phyloP scores from a whole-genome alignment of 2,329 filamentous ascomycete genomes.

The Stachybotrys elegans region DNA sequence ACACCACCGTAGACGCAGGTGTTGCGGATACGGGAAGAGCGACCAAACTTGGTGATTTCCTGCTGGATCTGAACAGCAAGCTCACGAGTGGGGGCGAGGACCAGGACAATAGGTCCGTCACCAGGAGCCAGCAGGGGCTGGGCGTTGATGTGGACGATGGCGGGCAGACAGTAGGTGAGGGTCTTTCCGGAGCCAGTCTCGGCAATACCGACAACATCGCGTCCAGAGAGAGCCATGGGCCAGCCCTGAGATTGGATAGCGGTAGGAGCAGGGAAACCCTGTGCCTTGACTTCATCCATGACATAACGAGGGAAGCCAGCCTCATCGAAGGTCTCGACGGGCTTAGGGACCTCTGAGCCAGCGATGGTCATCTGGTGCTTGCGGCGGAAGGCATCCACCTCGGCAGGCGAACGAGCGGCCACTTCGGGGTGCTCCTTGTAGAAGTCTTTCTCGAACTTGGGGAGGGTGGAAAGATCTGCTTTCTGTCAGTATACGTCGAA shows the following conservation, averaged over 20 bases:
- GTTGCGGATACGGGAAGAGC: slow-evolving; percentile 96
- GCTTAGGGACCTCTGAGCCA: slow-evolving; percentile 79
- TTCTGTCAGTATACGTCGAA: slow-evolving; percentile 15
- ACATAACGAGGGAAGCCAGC: slow-evolving; percentile 96
- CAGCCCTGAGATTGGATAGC: slow-evolving; percentile 97
- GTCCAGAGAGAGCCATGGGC: slow-evolving; percentile 98
- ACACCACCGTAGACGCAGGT: slow-evolving; percentile 99
- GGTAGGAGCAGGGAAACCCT: slow-evolving; percentile 90
- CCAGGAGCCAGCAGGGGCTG: slow-evolving; percentile 93
- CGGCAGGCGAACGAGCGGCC: slow-evolving; percentile 63
- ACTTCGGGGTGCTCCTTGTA: slow-evolving; percentile 94
- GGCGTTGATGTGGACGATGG: slow-evolving; percentile 99
- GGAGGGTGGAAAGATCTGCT: slow-evolving; percentile 68
- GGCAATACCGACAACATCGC: slow-evolving; percentile 97
- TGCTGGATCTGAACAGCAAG: slow-evolving; percentile 97
- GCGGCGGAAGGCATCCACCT: slow-evolving; percentile 84
- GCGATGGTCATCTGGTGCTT: slow-evolving; percentile 79
- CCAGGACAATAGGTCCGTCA: slow-evolving; percentile 93
- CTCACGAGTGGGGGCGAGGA: slow-evolving; percentile 94
- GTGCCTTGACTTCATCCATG: slow-evolving; percentile 97
- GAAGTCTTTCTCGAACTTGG: slow-evolving; percentile 99
- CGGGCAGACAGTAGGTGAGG: slow-evolving; percentile 93
- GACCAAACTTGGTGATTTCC: slow-evolving; percentile 97
- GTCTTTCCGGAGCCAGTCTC: slow-evolving; percentile 99
- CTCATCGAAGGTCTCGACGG: slow-evolving; percentile 95